phyloP scores from a whole-genome alignment of 2,329 filamentous ascomycete species.

The Tolypocladium cylindrosporum region DNA sequence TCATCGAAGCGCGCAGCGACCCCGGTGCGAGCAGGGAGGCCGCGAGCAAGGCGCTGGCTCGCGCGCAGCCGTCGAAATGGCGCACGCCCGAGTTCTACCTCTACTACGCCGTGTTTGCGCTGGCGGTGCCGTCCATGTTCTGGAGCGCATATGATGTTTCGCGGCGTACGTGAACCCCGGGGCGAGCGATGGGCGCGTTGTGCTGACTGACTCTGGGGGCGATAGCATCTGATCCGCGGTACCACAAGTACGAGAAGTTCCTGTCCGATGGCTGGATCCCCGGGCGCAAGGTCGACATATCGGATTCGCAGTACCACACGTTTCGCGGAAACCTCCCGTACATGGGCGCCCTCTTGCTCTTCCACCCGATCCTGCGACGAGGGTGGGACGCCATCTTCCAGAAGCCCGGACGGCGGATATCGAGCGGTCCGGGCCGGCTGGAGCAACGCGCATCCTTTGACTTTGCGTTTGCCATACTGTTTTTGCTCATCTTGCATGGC shows the following conservation, averaged over 20 bases:
- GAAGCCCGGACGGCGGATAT: slow-evolving; percentile 17
- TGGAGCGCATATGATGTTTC: slow-evolving; percentile 83
- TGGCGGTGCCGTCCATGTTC: slow-evolving; percentile 76
- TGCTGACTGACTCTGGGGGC: not conserved
- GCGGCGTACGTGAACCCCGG: slow-evolving; percentile 44
- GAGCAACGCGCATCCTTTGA: slow-evolving; percentile 73
- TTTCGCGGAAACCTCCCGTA: slow-evolving; percentile 84
- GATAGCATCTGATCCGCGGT: slow-evolving; percentile 71
- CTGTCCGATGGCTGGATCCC: slow-evolving; percentile 84
- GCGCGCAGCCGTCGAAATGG: slow-evolving; percentile 64
- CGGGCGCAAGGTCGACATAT: slow-evolving; percentile 85
- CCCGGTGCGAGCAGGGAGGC: slow-evolving; percentile 21
- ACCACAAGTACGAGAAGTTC: slow-evolving; percentile 58
- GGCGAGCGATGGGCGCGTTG: slow-evolving; percentile 1
- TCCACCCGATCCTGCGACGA: slow-evolving; percentile 72
- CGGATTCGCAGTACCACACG: slow-evolving; percentile 75
- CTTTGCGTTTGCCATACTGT: slow-evolving; percentile 68
- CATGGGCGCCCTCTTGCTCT: slow-evolving; percentile 59
- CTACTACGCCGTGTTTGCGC: slow-evolving; percentile 61
- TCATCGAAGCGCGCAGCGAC: slow-evolving; percentile 40
- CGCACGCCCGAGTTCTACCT: slow-evolving; percentile 74
- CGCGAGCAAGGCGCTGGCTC: slow-evolving; percentile 26
- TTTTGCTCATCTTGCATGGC: slow-evolving; percentile 72
- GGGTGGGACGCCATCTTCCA: slow-evolving; percentile 52
- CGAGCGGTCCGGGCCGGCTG: slow-evolving; percentile 46